Conservation (phyloP, 2,329 filamentous ascomycete genomes). For the Talaromyces marneffei region DNA sequence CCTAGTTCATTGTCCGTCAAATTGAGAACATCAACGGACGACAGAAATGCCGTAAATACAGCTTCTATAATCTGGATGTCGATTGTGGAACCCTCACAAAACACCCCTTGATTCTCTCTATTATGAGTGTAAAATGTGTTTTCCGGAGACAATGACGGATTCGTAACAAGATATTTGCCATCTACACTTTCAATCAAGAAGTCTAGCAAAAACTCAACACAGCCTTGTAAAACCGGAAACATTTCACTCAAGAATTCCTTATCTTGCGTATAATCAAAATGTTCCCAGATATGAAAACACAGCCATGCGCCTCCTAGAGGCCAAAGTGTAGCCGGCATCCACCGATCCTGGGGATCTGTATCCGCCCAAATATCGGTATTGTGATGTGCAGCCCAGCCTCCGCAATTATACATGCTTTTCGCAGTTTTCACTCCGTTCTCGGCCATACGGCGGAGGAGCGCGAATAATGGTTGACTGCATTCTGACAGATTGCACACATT, state of each 20-base stretch:
- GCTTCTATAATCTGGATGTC: constrained; percentile 12
- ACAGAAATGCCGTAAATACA: background rate
- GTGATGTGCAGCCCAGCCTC: constrained; percentile 51
- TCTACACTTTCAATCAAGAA: constrained; percentile 23
- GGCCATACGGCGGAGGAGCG: constrained; percentile 20
- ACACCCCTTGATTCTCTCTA: background rate
- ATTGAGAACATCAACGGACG: background rate
- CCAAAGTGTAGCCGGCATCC: constrained; percentile 31
- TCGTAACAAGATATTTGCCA: constrained; percentile 21
- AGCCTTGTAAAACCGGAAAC: constrained; percentile 24
- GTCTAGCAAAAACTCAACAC: constrained; percentile 27
- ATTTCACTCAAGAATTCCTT: constrained; percentile 14
- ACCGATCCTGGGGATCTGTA: constrained; percentile 44
- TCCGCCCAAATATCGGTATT: constrained; percentile 56
- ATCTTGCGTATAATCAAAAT: constrained; percentile 47
- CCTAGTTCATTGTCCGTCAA: constrained; percentile 11
- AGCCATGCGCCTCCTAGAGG: constrained; percentile 50
- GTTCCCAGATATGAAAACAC: constrained; percentile 53
- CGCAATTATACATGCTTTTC: constrained; percentile 45
- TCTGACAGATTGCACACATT: constrained; percentile 47
- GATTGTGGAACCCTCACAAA: constrained; percentile 6
- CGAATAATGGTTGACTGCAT: constrained; percentile 37
- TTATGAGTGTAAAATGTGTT: background rate
- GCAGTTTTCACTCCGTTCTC: constrained; percentile 46
- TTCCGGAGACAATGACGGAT: constrained; percentile 8